Evolutionary conservation across 2,329 filamentous ascomycete species (phyloP).

Genomic region (Hypomyces perniciosus): DNA sequence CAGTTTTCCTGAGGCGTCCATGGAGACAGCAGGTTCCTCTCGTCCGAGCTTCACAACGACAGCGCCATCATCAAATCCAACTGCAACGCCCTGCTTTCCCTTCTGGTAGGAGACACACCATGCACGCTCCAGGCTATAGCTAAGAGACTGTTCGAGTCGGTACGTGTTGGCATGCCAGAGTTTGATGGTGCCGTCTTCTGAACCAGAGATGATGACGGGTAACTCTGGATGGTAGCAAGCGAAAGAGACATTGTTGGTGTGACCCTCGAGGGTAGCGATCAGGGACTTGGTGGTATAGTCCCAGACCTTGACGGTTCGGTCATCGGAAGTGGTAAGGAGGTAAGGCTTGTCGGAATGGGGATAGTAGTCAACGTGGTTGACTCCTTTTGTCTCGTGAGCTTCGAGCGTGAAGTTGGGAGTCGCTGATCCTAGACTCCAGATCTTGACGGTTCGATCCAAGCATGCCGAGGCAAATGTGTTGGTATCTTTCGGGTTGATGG

Average conservation of each 20-base stretch:
- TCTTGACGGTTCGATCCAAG: conserved; percentile 93
- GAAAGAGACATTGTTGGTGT: conserved; percentile 97
- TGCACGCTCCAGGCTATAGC: conserved; percentile 90
- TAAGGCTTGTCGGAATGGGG: conserved; percentile 73
- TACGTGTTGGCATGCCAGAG: conserved; percentile 99
- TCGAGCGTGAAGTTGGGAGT: conserved; percentile 95
- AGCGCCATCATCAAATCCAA: conserved; percentile 95
- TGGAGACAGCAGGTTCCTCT: conserved; percentile 94
- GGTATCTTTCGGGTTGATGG: conserved; percentile 96
- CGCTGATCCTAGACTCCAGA: conserved; percentile 92
- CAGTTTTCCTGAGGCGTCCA: conserved; percentile 93
- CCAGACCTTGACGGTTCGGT: conserved; percentile 96
- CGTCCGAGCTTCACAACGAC: conserved; percentile 97
- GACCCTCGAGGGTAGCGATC: conserved; percentile 92
- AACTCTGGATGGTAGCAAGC: conserved; percentile 96
- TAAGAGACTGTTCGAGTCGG: conserved; percentile 88
- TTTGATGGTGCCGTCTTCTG: conserved; percentile 94
- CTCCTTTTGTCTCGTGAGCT: conserved; percentile 93
- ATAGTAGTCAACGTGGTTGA: conserved; percentile 94
- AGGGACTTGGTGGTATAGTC: conserved; percentile 98
- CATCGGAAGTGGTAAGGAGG: conserved; percentile 92
- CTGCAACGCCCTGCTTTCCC: conserved; percentile 87
- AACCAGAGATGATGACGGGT: conserved; percentile 94
- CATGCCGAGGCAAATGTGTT: conserved; percentile 90
- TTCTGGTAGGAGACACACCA: conserved; percentile 98